These are phyloP conservation scores for Seminavis robusta DNA, from an alignment of 108 stramenopile genomes.

Conservation along the genomic window DNA sequence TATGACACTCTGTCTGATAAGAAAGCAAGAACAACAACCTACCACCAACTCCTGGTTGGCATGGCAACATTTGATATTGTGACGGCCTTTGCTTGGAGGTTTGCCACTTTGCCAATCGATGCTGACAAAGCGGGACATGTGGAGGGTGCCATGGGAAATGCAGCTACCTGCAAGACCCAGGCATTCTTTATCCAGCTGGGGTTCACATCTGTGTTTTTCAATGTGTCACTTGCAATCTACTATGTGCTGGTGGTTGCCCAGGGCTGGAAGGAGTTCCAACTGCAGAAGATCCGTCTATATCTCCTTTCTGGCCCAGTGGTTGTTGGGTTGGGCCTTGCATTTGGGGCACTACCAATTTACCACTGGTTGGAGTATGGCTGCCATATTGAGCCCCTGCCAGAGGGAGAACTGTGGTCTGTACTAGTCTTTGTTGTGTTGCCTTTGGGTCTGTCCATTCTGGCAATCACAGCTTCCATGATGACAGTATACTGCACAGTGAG, in stretches of 20 bases:
- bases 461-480: not conserved
- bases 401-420: not conserved
- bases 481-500: not conserved
- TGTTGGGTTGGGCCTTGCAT: not conserved
- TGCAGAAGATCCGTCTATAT: constrained; percentile 1
- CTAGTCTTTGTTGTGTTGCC: not conserved
- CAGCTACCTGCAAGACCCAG: constrained; percentile 39
- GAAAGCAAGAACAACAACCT: not conserved
- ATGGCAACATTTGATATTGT: not conserved
- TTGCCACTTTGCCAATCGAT: constrained; percentile 4
- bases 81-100: constrained; percentile 1
- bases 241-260: constrained; percentile 49
- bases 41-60: not conserved
- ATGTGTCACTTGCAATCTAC: constrained; percentile 40
- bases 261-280: constrained; percentile 10
- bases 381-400: not conserved
- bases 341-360: constrained; percentile 3
- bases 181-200: constrained; percentile 58
- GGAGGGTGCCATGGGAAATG: constrained; percentile 38
- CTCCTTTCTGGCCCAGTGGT: not conserved
- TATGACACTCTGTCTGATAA: not conserved
- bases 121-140: constrained; percentile 7
- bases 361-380: constrained; percentile 2
- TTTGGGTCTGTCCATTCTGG: not conserved
- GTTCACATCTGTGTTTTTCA: constrained; percentile 38